Base-by-base conservation (phyloP, 2,329 filamentous ascomycete genomes). In the Domatiomyces globalis region DNA sequence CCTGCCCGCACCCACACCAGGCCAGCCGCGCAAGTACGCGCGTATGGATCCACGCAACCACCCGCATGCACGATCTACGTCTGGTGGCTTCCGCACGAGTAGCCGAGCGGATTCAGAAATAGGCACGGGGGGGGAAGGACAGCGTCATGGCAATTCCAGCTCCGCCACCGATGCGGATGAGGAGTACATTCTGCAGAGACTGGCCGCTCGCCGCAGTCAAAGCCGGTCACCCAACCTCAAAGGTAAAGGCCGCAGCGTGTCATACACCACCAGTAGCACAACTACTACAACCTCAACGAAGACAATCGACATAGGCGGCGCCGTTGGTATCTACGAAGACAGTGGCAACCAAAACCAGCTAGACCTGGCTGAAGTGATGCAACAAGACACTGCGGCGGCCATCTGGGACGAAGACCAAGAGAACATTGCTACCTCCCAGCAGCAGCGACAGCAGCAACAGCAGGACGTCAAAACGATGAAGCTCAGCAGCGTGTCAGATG, bases 1-100 rank as follows among this genome's bases (percentile, higher is more conserved):
- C 61, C 78, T 98, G 4, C 92, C 92, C 2, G 90, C 89, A 0
- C 92, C 92, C 2, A 98, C 92, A 4, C 92, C 92, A 0, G 92
- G 92, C 2, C 92, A 98, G 66, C 92, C 92, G 25, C 81, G 92
- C 56, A 96, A 98, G 74, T 85, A 84, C 15, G 83, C 82, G 58
- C 81, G 87, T 51, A 77, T 81, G 54, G 87, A 89, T 61, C 78
- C 76, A 43, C 80, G 84, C 22, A 84, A 87, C 60, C 79, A 89
- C 65, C 80, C 84, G 9, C 85, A 89, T 67, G 70, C 80, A 49
- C 76, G 82, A 51, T 76, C 75, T 20, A 67, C 73, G 5, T 76
- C 74, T 5, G 69, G 66, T 5, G 61, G 58, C 65, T 58, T 77
- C 27, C 54, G 53, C 8, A 46, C 52, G 48, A 59, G 49, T 46